phyloP scores from a whole-genome alignment of 73 alveolate genomes.

The Symbiodinium pilosum region DNA sequence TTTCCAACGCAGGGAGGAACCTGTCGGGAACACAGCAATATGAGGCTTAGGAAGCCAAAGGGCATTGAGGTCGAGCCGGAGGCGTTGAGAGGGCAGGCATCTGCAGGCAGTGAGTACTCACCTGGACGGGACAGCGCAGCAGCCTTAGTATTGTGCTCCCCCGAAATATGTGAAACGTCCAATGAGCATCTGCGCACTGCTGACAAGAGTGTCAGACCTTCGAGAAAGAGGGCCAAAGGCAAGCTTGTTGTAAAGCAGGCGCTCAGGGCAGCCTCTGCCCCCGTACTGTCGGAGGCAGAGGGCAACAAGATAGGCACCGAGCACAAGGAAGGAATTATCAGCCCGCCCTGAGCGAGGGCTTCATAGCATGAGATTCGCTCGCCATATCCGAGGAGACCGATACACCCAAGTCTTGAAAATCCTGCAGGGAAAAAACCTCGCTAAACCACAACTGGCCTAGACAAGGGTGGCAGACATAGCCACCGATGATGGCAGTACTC shows the following conservation, averaged over 20 bases:
- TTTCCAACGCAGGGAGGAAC: neutral
- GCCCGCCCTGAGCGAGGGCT: no score
- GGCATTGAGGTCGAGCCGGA: neutral
- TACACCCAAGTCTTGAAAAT: neutral
- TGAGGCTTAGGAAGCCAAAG: neutral
- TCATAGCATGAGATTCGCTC: no score
- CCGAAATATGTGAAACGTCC: neutral
- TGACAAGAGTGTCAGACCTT: neutral
- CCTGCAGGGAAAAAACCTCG: no score
- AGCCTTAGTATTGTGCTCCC: neutral
- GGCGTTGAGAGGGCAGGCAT: neutral
- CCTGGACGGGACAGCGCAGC: neutral
- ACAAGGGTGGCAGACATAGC: no score
- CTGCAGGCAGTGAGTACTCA: neutral
- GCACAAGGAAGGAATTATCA: neutral
- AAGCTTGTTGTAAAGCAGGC: neutral
- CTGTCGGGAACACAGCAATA: neutral
- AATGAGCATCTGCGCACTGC: neutral
- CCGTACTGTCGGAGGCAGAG: neutral
- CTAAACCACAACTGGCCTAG: no score
- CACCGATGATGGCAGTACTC: no score
- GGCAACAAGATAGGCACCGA: neutral
- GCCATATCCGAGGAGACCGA: no score
- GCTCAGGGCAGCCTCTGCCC: neutral
- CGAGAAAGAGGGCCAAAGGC: neutral